Base-by-base conservation (phyloP, 495 filamentous ascomycete species). In the Hypoxylon lienhwacheense region DNA sequence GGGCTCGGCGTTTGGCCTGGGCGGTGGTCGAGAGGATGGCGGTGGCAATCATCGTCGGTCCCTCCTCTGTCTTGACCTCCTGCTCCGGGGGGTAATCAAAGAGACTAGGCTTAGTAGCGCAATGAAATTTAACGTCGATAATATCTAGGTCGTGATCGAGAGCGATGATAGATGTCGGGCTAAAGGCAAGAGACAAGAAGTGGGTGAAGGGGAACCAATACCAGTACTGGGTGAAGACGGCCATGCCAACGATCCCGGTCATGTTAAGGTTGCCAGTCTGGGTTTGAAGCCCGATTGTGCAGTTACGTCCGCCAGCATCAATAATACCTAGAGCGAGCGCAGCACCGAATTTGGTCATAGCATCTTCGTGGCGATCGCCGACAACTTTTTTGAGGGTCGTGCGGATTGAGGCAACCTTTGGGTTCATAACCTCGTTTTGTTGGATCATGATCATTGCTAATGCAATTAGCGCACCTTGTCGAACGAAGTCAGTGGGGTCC, bases 121-220 rank as follows among this genome's bases (percentile, higher is more conserved):
- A 91, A 75, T 95, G 85, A 77, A 96, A 90, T 70, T 93, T 96
- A 85, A 97, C 91, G 67, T 81, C 85, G n/a, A 95, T 91, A 28
- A 96, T 86, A 55, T 96, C 90, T 2, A 99, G 80, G 63, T 96
- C 88, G 66, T 92, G 84, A 68, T 97, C 91, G 15, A 99, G 83
- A 37, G 86, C 92, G 49, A 97, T 96, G 63, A 99, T 88, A 1
- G 91, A 87, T 6, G 95, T 97, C 0, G 95, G 95, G 5, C 87
- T 86, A 67, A 97, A 97, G 65, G 87, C 90, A 53, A 97, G 78
- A 0, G 91, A 92, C 15, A 99, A 72, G 83, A 99, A 99, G 71
- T 97, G 95, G 17, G 93, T 96, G 60, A 97, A 84, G 37, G 95
- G 95, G 83, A 99, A 99, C 95, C 95, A 99, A 74, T 99, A 99